These are phyloP conservation scores for Saccharomycopsis guyanensis DNA, from an alignment of 805 yeast species.

Conservation along the genomic window DNA sequence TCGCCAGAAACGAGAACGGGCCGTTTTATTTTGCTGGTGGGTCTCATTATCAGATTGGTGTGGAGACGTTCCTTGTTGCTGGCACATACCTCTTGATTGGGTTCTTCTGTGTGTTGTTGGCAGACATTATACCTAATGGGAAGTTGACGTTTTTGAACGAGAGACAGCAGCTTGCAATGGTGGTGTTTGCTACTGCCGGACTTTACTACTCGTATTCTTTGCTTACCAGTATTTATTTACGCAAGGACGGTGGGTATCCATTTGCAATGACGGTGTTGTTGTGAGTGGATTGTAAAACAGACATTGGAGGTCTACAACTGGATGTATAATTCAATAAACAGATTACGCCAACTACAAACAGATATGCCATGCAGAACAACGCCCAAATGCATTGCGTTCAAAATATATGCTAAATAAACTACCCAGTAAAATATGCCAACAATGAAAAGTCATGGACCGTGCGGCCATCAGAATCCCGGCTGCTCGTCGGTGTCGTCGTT, in stretches of 20 bases:
- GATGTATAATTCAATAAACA: too few species aligned
- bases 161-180: slow-evolving; percentile 2
- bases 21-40: slow-evolving; percentile 58
- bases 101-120: slow-evolving; percentile 32
- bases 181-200: slow-evolving; percentile 26
- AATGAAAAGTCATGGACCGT: too few species aligned
- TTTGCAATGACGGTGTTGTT: slow-evolving; percentile 25
- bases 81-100: slow-evolving; percentile 43
- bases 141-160: slow-evolving; percentile 3
- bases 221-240: slow-evolving; percentile 36
- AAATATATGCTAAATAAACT: too few species aligned
- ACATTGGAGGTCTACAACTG: too few species aligned
- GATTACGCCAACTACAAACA: too few species aligned
- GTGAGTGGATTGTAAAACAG: too few species aligned
- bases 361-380: too few species aligned
- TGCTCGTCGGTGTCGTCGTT: too few species aligned
- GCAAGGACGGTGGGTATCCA: slow-evolving; percentile 45
- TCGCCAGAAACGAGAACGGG: slow-evolving; percentile 45
- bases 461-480: too few species aligned
- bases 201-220: slow-evolving; percentile 33
- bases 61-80: slow-evolving; percentile 51
- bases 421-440: too few species aligned
- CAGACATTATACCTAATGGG: slow-evolving; percentile 30
- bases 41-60: slow-evolving; percentile 59
- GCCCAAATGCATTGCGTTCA: too few species aligned